Base-by-base conservation (phyloP, 352 stramenopile genomes). In the Elongisporangium senticosum region DNA sequence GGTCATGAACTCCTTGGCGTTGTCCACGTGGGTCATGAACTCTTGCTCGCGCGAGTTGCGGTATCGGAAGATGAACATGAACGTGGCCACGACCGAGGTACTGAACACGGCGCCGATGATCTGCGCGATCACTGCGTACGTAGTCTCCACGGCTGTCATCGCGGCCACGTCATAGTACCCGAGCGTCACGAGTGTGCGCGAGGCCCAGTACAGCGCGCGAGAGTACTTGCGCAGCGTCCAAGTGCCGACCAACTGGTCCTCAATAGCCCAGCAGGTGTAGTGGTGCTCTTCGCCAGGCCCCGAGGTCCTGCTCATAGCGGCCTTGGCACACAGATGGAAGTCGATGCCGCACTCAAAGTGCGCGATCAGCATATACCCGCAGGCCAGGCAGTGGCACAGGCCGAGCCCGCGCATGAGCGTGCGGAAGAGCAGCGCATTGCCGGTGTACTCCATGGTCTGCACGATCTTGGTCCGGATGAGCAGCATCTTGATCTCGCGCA, bases 1-100 rank as follows among this genome's bases (percentile, higher is more conserved):
- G 53, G 77, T 69, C 81, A 91, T 89, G 63, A 86, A 89, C 69
- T 86, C 79, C 37, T 88, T 87, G 23, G 81, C 75, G 33, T 72
- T 84, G 51, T 91, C 79, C 1, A 89, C 75, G 28, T 86, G 75
- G 2, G 74, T 59, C 74, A 87, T 87, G 60, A 91, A 88, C 23
- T 77, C 69, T 55, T 87, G 77, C 53, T 86, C 77, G 0, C 74
- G 64, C 3, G 66, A 71, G 37, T 80, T 84, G 13, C 78, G 68
- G 49, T 88, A 77, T 6, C 78, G 66, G 37, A 90, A 87, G 23
- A 90, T 82, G 54, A 90, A 90, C 15, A 87, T 59, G 20, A 85
- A 90, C 0, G 77, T 87, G 21, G 82, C 77, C 7, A 91, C 67
- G n/a, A 88, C 65, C 4, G 76, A 75, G 3, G 79, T 89, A 24